phyloP scores from a whole-genome alignment of 129 eudicot genomes.

The Silybum marianum region DNA sequence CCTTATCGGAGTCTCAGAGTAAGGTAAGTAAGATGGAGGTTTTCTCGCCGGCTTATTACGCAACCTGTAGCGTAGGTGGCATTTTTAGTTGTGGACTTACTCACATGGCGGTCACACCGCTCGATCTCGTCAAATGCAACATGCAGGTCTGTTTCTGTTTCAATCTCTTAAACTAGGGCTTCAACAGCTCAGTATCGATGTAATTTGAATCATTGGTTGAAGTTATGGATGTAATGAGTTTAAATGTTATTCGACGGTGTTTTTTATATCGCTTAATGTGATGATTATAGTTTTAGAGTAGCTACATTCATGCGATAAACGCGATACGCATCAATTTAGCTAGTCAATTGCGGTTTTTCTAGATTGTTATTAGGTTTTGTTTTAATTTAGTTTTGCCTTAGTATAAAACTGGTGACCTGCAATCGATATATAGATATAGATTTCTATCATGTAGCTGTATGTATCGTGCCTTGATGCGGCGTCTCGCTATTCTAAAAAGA shows the following conservation, averaged over 20 bases:
- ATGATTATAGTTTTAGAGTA: not conserved
- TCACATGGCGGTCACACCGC: constrained; percentile 83
- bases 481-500: not conserved
- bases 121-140: constrained; percentile 85
- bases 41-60: constrained; percentile 68
- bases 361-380: constrained; percentile 13
- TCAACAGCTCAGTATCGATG: not conserved
- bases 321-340: not conserved
- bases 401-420: constrained; percentile 11
- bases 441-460: not conserved
- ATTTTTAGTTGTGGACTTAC: constrained; percentile 66
- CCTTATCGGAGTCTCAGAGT: constrained; percentile 27
- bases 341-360: not conserved
- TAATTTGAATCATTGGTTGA: constrained; percentile 5
- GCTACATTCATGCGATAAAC: not conserved
- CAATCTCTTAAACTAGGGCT: constrained; percentile 11
- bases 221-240: not conserved
- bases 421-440: constrained; percentile 2
- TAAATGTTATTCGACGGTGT: constrained; percentile 2
- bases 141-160: constrained; percentile 61
- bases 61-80: constrained; percentile 67
- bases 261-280: not conserved
- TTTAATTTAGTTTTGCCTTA: not conserved
- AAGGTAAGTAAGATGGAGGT: constrained; percentile 47
- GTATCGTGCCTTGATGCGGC: not conserved